These are phyloP conservation scores for Rossbeevera mucosa DNA, from an alignment of 768 basidiomycete genomes.

Conservation along the genomic window DNA sequence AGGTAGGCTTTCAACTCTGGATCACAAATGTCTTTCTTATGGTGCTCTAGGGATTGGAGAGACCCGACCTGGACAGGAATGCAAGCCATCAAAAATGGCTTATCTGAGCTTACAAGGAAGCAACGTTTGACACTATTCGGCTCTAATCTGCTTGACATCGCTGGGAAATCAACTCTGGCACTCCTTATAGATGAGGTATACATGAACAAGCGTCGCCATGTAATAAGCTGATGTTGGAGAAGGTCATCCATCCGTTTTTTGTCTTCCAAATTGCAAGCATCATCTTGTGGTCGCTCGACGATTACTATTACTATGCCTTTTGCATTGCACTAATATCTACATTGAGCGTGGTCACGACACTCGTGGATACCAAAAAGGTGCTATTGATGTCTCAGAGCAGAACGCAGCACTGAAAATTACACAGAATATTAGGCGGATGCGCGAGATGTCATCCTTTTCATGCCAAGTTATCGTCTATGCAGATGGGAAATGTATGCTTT, in stretches of 20 bases:
- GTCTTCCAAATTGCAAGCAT: constrained; percentile 97
- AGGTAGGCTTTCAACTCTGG: constrained; percentile 43
- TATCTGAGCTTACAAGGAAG: constrained; percentile 47
- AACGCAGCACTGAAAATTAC: constrained; percentile 1
- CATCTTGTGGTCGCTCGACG: constrained; percentile 87
- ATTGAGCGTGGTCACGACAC: constrained; percentile 76
- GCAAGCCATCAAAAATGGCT: constrained; percentile 59
- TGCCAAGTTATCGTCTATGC: constrained; percentile 70
- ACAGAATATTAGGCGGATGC: constrained; percentile 89
- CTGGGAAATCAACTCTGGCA: constrained; percentile 72
- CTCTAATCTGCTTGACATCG: constrained; percentile 82
- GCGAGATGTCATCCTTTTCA: constrained; percentile 89
- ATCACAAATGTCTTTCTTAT: constrained; percentile 3
- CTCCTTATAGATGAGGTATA: constrained; percentile 87
- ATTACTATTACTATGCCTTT: constrained; percentile 97
- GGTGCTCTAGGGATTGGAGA: constrained; percentile 73
- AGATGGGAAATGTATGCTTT: constrained; percentile 63
- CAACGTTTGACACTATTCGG: constrained; percentile 79
- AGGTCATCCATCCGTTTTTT: constrained; percentile 97
- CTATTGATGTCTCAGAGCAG: constrained; percentile 10
- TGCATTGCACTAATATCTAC: constrained; percentile 91
- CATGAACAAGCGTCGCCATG: not conserved
- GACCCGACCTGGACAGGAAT: constrained; percentile 69
- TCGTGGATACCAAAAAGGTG: constrained; percentile 90
- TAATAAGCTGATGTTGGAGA: constrained; percentile 3